Evolutionary conservation across 208 protist genomes (phyloP).

Genomic region (Leishmania martiniquensis): DNA sequence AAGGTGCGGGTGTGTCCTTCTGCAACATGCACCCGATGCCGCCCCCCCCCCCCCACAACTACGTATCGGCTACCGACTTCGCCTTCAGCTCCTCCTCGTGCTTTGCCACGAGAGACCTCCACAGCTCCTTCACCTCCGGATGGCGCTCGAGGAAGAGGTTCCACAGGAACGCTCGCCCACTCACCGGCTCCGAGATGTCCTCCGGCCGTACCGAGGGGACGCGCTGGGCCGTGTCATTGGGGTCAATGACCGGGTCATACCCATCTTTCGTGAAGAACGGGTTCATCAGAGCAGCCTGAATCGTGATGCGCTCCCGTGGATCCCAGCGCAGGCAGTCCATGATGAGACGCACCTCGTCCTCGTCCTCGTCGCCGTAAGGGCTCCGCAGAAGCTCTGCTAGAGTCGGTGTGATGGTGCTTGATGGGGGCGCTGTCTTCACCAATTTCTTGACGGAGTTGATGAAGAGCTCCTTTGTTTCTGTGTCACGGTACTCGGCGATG

Average conservation of each 20-base stretch:
- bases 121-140: slow-evolving; percentile 79
- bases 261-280: slow-evolving; percentile 79
- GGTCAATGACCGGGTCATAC: slow-evolving; percentile 74
- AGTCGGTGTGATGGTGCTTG: slow-evolving; percentile 4
- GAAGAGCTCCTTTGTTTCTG: slow-evolving; percentile 47
- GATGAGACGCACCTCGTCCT: slow-evolving; percentile 79
- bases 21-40: background rate
- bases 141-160: slow-evolving; percentile 75
- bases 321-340: slow-evolving; percentile 69
- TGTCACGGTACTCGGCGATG: slow-evolving; percentile 65
- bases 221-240: slow-evolving; percentile 49
- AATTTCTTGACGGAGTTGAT: slow-evolving; percentile 38
- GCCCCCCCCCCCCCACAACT: background rate
- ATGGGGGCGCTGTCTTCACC: slow-evolving; percentile 20
- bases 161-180: slow-evolving; percentile 78
- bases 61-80: background rate
- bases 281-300: slow-evolving; percentile 71
- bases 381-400: slow-evolving; percentile 52
- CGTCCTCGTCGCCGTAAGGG: slow-evolving; percentile 71
- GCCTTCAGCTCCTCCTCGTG: slow-evolving; percentile 30
- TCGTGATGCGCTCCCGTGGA: slow-evolving; percentile 71
- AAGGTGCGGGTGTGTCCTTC: background rate
- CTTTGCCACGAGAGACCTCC: slow-evolving; percentile 48
- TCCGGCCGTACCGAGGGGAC: slow-evolving; percentile 61
- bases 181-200: slow-evolving; percentile 61